Percentiles rank a stretch among this genome's conserved stretches.
Evolutionary conservation across 2,329 filamentous ascomycete genomes (phyloP).

Genomic region (Purpureocillium takamizusanense): DNA sequence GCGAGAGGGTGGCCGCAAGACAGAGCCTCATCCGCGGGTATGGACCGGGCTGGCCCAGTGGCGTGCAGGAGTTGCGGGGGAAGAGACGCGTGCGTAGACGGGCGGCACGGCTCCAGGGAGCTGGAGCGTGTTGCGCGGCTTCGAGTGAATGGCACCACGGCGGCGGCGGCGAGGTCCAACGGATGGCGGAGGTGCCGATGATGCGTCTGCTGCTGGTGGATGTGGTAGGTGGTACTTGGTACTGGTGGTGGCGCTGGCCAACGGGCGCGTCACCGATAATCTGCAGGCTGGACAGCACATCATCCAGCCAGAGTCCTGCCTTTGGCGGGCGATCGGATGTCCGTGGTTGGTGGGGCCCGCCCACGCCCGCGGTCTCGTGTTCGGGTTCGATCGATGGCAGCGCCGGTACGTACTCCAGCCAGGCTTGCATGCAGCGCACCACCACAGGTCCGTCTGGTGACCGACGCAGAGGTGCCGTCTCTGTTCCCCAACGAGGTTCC

Average conservation of each 20-base stretch:
- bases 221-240: neutral
- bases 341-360: neutral
- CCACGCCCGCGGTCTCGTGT: conserved; percentile 4
- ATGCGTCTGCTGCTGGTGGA: too few species aligned
- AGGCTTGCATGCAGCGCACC: too few species aligned
- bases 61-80: conserved; percentile 1
- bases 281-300: neutral
- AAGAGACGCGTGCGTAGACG: neutral
- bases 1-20: too few species aligned
- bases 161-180: conserved; percentile 2
- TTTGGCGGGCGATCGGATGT: too few species aligned
- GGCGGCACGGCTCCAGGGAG: too few species aligned
- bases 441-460: too few species aligned
- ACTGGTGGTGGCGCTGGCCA: neutral
- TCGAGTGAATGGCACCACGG: conserved; percentile 15
- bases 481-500: too few species aligned
- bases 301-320: too few species aligned
- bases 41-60: conserved; percentile 4
- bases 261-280: conserved; percentile 1
- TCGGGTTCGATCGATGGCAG: conserved; percentile 3
- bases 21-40: conserved; percentile 6
- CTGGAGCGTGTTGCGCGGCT: too few species aligned
- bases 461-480: too few species aligned
- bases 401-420: too few species aligned
- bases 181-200: conserved; percentile 7